Conservation (phyloP, 768 basidiomycete genomes). For the Chiua virens region DNA sequence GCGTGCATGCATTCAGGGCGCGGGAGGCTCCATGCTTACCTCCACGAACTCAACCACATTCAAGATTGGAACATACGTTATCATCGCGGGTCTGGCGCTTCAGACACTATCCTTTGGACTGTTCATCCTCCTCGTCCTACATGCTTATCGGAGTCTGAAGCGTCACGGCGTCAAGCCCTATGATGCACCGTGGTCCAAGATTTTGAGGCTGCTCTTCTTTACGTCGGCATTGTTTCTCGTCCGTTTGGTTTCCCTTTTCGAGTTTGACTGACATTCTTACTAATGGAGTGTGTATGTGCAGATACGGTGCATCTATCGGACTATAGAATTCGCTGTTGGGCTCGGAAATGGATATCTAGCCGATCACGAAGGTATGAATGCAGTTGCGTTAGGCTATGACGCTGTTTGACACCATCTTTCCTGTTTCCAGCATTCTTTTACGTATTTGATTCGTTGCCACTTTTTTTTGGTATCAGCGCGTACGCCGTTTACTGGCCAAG, state of each 20-base stretch:
- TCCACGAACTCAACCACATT: conserved; percentile 3
- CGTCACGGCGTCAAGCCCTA: conserved; percentile 3
- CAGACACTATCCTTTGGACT: conserved; percentile 28
- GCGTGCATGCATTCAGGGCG: conserved; percentile 7
- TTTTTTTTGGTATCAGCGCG: conserved; percentile 24
- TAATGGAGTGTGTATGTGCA: background rate
- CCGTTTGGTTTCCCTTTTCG: background rate
- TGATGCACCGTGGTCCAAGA: conserved; percentile 16
- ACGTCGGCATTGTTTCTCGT: conserved; percentile 28
- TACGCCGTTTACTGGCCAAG: conserved; percentile 31
- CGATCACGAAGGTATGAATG: conserved; percentile 23
- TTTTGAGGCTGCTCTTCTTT: conserved; percentile 24
- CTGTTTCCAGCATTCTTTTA: conserved; percentile 26
- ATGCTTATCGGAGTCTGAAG: conserved; percentile 13
- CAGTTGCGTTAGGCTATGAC: no score
- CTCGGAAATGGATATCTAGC: conserved; percentile 17
- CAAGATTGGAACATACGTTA: conserved; percentile 13
- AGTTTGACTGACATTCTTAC: background rate
- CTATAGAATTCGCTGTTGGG: conserved; percentile 20
- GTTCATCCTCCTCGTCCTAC: conserved; percentile 16
- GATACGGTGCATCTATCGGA: conserved; percentile 33
- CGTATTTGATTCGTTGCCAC: conserved; percentile 28
- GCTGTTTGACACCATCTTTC: background rate
- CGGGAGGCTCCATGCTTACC: conserved; percentile 19
- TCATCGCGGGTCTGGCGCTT: conserved; percentile 26